phyloP scores from a whole-genome alignment of 208 protist genomes.

The Sergeia podlipaevii region DNA sequence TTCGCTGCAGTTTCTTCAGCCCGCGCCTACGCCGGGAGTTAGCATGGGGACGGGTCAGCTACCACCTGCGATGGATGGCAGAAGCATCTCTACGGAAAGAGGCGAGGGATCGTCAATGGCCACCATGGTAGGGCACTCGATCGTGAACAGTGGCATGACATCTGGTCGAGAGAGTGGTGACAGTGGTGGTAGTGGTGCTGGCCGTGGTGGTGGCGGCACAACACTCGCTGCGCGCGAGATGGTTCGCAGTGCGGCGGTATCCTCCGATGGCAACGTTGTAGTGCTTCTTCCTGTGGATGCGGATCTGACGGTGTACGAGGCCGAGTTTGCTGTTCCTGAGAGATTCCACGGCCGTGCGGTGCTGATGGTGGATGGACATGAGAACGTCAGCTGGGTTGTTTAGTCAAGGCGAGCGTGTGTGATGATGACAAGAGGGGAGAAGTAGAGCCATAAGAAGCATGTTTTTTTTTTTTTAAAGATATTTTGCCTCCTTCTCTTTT shows the following conservation, averaged over 20 bases:
- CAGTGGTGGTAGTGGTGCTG: background rate
- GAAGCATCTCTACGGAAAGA: too few species aligned
- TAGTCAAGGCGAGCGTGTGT: background rate
- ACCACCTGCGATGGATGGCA: background rate
- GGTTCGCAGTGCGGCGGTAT: background rate
- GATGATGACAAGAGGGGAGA: background rate
- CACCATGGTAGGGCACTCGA: too few species aligned
- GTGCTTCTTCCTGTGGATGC: background rate
- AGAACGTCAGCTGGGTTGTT: slow-evolving; percentile 41
- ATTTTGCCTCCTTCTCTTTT: too few species aligned
- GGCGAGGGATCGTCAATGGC: slow-evolving; percentile 3
- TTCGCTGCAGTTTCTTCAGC: too few species aligned
- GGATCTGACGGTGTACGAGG: slow-evolving; percentile 22
- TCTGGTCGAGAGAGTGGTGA: too few species aligned
- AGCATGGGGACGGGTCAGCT: background rate
- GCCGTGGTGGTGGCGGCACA: background rate
- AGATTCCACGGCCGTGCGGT: slow-evolving; percentile 31
- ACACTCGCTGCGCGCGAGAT: background rate
- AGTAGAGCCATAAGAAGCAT: too few species aligned
- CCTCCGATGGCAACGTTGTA: background rate
- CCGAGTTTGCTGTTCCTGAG: slow-evolving; percentile 13
- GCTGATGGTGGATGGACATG: slow-evolving; percentile 43
- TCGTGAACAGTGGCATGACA: too few species aligned
- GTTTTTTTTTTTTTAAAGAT: too few species aligned
- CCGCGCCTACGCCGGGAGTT: background rate